These are phyloP conservation scores for Polyplosphaeria fusca DNA, from an alignment of 495 filamentous ascomycete species.

Conservation along the genomic window DNA sequence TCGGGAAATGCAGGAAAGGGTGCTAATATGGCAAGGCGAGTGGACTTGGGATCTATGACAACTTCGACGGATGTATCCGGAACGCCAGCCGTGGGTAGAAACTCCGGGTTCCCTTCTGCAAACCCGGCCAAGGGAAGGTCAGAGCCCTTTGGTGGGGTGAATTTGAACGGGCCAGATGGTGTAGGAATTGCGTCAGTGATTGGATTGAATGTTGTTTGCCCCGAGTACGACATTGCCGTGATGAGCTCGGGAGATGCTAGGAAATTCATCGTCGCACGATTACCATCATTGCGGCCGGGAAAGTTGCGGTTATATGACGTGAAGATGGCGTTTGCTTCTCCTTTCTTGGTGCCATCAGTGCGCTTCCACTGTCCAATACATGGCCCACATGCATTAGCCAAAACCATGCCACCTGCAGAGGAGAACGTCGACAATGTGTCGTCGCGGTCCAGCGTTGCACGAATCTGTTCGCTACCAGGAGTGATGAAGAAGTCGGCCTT, in stretches of 20 bases:
- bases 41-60: slow-evolving; percentile 76
- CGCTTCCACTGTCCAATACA: slow-evolving; percentile 97
- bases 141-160: slow-evolving; percentile 73
- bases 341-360: slow-evolving; percentile 76
- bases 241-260: slow-evolving; percentile 93
- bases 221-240: slow-evolving; percentile 91
- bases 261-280: slow-evolving; percentile 97
- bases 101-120: slow-evolving; percentile 69
- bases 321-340: slow-evolving; percentile 89
- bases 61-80: slow-evolving; percentile 66
- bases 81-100: slow-evolving; percentile 66
- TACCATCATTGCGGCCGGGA: slow-evolving; percentile 93
- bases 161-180: slow-evolving; percentile 82
- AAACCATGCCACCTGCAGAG: slow-evolving; percentile 78
- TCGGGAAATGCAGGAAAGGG: slow-evolving; percentile 84
- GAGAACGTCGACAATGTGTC: slow-evolving; percentile 81
- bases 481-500: slow-evolving; percentile 92
- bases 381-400: slow-evolving; percentile 88
- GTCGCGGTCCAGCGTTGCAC: slow-evolving; percentile 85
- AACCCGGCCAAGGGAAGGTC: slow-evolving; percentile 78
- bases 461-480: slow-evolving; percentile 93
- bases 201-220: slow-evolving; percentile 92
- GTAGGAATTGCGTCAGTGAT: slow-evolving; percentile 81
- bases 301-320: slow-evolving; percentile 99
- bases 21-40: slow-evolving; percentile 84